phyloP scores from a whole-genome alignment of 1,139 yeast species.

The Yueomyces sp. region DNA sequence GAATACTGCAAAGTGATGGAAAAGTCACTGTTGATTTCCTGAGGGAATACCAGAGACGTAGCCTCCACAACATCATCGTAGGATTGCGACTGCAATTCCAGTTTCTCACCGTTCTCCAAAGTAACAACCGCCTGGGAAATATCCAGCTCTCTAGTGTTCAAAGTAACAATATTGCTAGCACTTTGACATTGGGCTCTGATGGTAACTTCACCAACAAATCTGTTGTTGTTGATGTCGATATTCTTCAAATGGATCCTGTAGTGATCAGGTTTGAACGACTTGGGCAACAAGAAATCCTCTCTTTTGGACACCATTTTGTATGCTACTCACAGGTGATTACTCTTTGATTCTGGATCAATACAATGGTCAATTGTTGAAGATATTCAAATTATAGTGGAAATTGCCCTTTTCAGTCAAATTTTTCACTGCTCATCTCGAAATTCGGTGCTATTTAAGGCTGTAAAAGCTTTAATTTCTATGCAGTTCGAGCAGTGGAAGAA shows the following conservation, averaged over 20 bases:
- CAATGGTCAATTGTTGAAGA: no score
- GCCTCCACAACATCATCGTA: constrained; percentile 2
- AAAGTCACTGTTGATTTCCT: constrained; percentile 21
- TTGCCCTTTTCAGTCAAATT: no score
- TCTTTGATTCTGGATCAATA: no score
- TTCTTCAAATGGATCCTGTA: constrained; percentile 7
- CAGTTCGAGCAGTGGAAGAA: no score
- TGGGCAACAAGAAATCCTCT: constrained; percentile 6
- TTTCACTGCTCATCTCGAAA: no score
- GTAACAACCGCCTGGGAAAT: constrained; percentile 53
- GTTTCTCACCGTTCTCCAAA: constrained; percentile 34
- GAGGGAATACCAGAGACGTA: constrained; percentile 7
- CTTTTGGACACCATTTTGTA: neutral
- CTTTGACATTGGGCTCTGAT: constrained; percentile 3
- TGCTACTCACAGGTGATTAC: neutral
- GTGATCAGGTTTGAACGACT: constrained; percentile 6
- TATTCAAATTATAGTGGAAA: no score
- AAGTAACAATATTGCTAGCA: constrained; percentile 57
- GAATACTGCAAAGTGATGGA: constrained; percentile 41
- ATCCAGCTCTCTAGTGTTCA: constrained; percentile 46
- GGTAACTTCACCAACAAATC: constrained; percentile 7
- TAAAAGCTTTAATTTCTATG: no score
- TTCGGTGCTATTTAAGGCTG: no score
- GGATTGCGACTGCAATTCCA: constrained; percentile 7
- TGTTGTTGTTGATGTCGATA: constrained; percentile 3